phyloP scores from a whole-genome alignment of 2,329 filamentous ascomycete genomes.

The Aspergillus sp. region DNA sequence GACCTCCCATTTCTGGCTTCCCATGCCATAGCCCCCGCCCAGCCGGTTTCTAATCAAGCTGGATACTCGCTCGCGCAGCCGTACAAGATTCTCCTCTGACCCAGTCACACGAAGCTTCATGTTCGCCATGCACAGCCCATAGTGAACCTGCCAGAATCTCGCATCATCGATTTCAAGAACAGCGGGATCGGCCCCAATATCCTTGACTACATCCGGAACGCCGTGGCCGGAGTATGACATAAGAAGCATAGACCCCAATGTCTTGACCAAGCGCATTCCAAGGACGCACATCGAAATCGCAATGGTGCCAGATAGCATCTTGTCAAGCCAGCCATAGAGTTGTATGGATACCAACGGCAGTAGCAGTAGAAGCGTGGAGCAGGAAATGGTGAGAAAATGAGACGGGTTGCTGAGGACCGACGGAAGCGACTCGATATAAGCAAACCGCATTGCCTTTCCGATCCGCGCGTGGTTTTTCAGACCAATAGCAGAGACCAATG shows the following conservation, averaged over 20 bases:
- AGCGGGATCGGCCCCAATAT: constrained; percentile 71
- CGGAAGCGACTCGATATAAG: constrained; percentile 70
- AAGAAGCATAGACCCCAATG: constrained; percentile 84
- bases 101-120: constrained; percentile 66
- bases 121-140: constrained; percentile 92
- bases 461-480: constrained; percentile 88
- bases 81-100: constrained; percentile 61
- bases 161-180: constrained; percentile 77
- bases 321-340: constrained; percentile 77
- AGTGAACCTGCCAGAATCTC: constrained; percentile 97
- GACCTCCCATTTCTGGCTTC: constrained; percentile 82
- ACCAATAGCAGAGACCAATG: constrained; percentile 74
- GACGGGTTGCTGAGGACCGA: constrained; percentile 88
- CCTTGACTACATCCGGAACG: constrained; percentile 66
- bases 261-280: constrained; percentile 71
- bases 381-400: constrained; percentile 86
- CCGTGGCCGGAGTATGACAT: constrained; percentile 68
- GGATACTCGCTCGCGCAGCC: constrained; percentile 65
- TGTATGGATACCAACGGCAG: constrained; percentile 72
- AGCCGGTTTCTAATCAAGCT: constrained; percentile 75
- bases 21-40: constrained; percentile 75
- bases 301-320: constrained; percentile 69
- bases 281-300: constrained; percentile 81
- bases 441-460: constrained; percentile 79
- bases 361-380: constrained; percentile 68